Base-by-base conservation (phyloP, 2,329 filamentous ascomycete species). In the Endothia cerciana region DNA sequence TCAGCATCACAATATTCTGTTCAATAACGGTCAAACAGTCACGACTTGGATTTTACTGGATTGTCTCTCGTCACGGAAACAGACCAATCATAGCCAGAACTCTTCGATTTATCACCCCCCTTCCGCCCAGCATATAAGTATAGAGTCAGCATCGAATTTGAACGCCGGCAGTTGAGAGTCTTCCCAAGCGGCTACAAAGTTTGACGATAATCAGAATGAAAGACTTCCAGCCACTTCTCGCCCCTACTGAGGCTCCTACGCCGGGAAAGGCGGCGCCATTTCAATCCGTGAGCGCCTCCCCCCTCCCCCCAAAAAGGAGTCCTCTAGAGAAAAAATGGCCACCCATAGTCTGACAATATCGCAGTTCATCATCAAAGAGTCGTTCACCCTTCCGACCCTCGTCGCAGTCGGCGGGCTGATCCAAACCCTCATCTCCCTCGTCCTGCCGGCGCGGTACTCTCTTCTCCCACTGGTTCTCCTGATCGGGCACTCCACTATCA, bases 281-380 rank as follows among this genome's bases (percentile, higher is more conserved):
- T 10, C 57, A 15, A 41, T 40, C 17, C 36, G 60, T 47, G 15
- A 22, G 51, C 4, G n/a, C 2, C 8, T 4, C 17, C 5, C 1
- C 17, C 6, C 28, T 2, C 17, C 30, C 15, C 10, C 33, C 33
- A 60, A 13, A 19, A 19, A 25, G 8, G 8, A 11, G n/a, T n/a
- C n/a, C 33, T 36, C 10, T 8, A 30, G 17, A 36, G 28, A 8
- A 6, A 19, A 33, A 36, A 17, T 28, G 33, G 10, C 15, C 4
- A 40, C n/a, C 25, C 2, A n/a, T 19, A n/a, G 30, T 33, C 49
- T 66, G 2, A 66, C 61, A 40, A 11, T 17, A 17, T 5, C 13
- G 17, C n/a, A 63, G 69, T 43, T 55, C 19, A n/a, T 64, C 11
- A 1, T 70, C 60, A 70, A 69, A 36, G 64, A 70, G 36, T 17